Evolutionary conservation across 345 rosid species (phyloP).

Genomic region (Eucalyptus erythrocorys): DNA sequence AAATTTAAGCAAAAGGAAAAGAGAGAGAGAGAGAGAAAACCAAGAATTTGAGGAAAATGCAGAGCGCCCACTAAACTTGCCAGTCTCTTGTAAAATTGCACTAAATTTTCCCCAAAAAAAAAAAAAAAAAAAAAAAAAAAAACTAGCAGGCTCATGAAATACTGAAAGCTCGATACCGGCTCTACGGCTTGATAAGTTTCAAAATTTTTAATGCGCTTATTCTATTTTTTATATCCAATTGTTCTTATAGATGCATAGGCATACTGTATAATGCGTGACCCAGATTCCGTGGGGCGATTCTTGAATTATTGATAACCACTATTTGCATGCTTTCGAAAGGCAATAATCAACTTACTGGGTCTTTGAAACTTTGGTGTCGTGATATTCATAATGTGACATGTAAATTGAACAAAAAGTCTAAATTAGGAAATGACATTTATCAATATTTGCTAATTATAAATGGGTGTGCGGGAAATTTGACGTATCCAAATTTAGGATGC

Average conservation of each 20-base stretch:
- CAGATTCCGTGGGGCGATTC: background rate
- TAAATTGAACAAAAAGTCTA: background rate
- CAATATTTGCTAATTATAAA: background rate
- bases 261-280: background rate
- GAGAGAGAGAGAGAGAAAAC: background rate
- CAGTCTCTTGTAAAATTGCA: background rate
- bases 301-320: background rate
- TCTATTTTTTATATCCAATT: background rate
- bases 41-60: background rate
- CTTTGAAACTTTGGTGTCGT: background rate
- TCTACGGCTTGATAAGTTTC: background rate
- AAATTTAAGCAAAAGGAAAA: background rate
- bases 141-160: background rate
- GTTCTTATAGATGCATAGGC: background rate
- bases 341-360: background rate
- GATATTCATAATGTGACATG: accelerated
- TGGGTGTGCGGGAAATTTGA: background rate
- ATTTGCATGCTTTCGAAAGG: background rate
- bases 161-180: background rate
- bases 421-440: background rate
- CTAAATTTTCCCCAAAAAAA: background rate
- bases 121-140: accelerated
- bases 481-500: background rate
- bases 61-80: background rate
- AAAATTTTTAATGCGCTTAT: background rate